Evolutionary conservation across 768 basidiomycete genomes (phyloP), one percentile per base, ranked within the genome.

Genomic region (Amanita thiersii): DNA sequence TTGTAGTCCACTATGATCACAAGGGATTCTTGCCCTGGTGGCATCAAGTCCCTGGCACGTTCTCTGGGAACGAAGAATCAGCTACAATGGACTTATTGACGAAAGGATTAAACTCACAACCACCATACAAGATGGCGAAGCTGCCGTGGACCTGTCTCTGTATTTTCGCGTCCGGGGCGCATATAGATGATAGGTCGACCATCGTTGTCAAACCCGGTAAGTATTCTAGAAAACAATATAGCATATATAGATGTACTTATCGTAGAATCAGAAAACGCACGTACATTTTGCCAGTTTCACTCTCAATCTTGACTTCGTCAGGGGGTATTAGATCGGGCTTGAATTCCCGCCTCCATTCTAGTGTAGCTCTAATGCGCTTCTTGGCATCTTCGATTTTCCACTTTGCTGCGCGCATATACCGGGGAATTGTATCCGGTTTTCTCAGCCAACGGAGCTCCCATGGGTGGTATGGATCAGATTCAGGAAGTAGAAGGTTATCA

Each of bases 161-260:
- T 91, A 57, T 91, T 92, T 56, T 93, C 87, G 45, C 77, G 71
- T 19, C 87, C 88, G 0, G 90, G 89, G 11, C 87, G 79, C 79
- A 93, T 81, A 60, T 90, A 91, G 10, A 93, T 64, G 31, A 92
- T 81, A 0, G 90, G 89, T n/a, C 90, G 69, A 3, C 86, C 87
- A 43, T 90, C 86, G 39, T 69, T 71, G 61, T 93, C 89, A 50
- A 91, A 92, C 5, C 90, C 89, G 41, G 78, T 87, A 34, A 91
- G 60, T 35, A 91, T 72, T 33, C 88, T 90, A 33, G 33, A 5
- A 23, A 17, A 42, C 43, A 2, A 41, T 18, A 32, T 12, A 30
- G 18, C 19, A 9, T 40, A 3, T n/a, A 23, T 33, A 4, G 34
- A 3, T 14, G 15, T 10, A 12, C 18, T 3, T 4, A 2, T 14